Evolutionary conservation across 495 filamentous ascomycete species (phyloP), one percentile per base, ranked within the genome.

Genomic region (Aspergillus kassunensis): DNA sequence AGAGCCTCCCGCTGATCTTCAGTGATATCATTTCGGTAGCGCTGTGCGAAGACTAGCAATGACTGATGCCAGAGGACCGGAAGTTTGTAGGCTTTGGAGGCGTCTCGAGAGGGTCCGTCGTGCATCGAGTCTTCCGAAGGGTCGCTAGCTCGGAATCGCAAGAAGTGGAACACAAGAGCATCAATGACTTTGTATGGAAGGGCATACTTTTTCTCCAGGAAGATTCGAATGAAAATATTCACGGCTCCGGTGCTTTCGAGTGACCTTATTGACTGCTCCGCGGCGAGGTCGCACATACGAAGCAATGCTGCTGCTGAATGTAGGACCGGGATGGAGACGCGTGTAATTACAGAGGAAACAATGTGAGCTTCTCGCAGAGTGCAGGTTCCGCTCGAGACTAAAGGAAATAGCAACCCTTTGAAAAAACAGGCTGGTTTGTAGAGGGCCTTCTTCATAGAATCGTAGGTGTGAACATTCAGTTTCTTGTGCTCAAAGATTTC

Each of bases 341-440:
- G 79, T 1, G 87, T 80, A 13, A 97, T 76, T 11, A 96, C 89
- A 23, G 83, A 88, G 2, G 86, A 86, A 35, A 98, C 77, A 58
- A 97, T 96, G 56, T 90, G 84, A 1, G 93, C 93, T 70, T 98
- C 93, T 27, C 91, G 80, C 37, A 97, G 70, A 4, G 91, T 92
- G 72, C 90, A 95, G 23, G 83, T 89, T 9, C 88, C 76, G 48
- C 80, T 81, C 13, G 77, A 78, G 0, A 92, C 85, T 10, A 98
- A 77, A 4, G 95, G 95, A 61, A 97, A 97, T 6, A 98, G 75
- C 55, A 97, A 81, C 1, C 93, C 93, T 67, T 97, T 97, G 77
- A 99, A 97, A 71, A 95, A 99, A 19, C 90, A 89, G 0, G 90
- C 88, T 2, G 93, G 95, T 63, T 97, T 97, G 76, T 96, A 99